phyloP scores from a whole-genome alignment of 768 basidiomycete species.

The Pulveroboletus sp. region DNA sequence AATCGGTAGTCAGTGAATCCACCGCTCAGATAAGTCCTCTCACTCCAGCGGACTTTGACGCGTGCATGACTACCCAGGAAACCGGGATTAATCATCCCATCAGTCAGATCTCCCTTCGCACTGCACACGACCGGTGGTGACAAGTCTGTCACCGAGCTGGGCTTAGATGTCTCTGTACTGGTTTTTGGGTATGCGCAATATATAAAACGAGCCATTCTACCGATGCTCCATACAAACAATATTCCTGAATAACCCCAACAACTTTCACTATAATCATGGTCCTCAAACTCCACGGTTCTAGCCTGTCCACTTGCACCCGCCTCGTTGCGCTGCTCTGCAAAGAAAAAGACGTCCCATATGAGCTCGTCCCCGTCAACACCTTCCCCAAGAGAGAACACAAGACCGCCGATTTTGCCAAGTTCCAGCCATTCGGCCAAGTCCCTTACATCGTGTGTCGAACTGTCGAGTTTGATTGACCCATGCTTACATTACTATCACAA shows the following conservation, averaged over 20 bases:
- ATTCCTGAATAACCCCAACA: neutral
- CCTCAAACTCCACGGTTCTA: conserved; percentile 33
- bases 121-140: no score
- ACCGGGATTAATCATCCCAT: conserved; percentile 2
- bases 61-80: no score
- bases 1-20: no score
- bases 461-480: neutral
- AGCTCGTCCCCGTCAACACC: conserved; percentile 40
- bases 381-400: conserved; percentile 44
- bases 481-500: conserved; percentile 6
- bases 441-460: conserved; percentile 37
- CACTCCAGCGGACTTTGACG: no score
- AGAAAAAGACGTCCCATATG: conserved; percentile 56
- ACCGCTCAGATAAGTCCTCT: no score
- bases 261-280: conserved; percentile 25
- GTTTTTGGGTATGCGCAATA: neutral
- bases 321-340: conserved; percentile 48
- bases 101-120: neutral
- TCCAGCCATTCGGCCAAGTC: conserved; percentile 58
- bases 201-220: neutral
- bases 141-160: no score
- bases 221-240: neutral
- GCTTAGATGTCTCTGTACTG: no score
- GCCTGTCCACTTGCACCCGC: conserved; percentile 43
- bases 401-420: conserved; percentile 34